Percentiles rank a stretch among this genome's conserved stretches.
Evolutionary conservation across 352 stramenopile species (phyloP).

Genomic region (Pythium sp.): DNA sequence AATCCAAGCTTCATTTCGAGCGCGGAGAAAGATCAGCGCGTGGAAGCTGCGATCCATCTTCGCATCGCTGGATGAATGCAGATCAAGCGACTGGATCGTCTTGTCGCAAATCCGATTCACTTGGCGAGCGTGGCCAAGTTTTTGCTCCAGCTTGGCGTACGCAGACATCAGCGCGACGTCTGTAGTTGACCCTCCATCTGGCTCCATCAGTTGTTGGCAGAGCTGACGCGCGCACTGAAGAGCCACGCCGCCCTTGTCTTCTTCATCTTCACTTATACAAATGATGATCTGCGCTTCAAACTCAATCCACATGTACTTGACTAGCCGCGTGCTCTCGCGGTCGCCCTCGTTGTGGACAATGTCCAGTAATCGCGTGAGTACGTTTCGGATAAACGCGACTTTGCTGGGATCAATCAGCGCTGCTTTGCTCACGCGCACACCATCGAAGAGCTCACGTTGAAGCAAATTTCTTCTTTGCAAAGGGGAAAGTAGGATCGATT

Average conservation of each 20-base stretch:
- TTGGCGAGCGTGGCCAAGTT: conserved; percentile 40
- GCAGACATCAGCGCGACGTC: conserved; percentile 36
- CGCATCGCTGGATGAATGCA: conserved; percentile 1
- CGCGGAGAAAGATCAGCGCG: conserved; percentile 51
- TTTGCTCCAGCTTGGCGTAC: conserved; percentile 56
- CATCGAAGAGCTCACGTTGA: conserved; percentile 20
- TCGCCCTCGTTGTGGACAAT: conserved; percentile 20
- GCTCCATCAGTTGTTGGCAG: conserved; percentile 30
- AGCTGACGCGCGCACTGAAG: conserved; percentile 28
- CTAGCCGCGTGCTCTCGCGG: background rate
- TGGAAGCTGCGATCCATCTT: conserved; percentile 32
- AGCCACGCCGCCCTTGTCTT: background rate
- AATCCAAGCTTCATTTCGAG: conserved; percentile 34
- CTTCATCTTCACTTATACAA: background rate
- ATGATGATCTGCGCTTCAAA: conserved; percentile 34
- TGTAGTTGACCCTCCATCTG: background rate
- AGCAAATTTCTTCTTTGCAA: conserved; percentile 26
- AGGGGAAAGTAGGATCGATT: conserved; percentile 30
- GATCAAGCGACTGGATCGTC: conserved; percentile 32
- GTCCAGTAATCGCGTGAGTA: conserved; percentile 29
- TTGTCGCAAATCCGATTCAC: conserved; percentile 57
- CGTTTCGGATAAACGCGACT: conserved; percentile 41
- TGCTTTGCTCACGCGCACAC: conserved; percentile 22
- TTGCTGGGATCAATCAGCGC: conserved; percentile 33
- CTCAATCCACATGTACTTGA: conserved; percentile 55